These are phyloP conservation scores for Basidioascus undulatus DNA, from an alignment of 768 basidiomycete genomes.

Conservation along the genomic window DNA sequence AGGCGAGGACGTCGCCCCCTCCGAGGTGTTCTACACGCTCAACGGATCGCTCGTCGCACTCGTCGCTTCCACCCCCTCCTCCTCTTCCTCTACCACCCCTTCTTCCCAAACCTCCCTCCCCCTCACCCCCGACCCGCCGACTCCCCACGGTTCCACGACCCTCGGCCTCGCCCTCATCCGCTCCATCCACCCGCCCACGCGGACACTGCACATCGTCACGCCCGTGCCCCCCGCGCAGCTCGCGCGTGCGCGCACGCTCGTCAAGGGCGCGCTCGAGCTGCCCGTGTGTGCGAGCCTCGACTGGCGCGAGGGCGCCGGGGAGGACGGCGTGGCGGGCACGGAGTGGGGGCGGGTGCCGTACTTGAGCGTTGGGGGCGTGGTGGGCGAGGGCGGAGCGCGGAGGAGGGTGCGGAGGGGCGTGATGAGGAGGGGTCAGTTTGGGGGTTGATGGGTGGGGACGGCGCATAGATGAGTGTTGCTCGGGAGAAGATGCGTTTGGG, in stretches of 20 bases:
- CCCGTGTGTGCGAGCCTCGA: slow-evolving; percentile 76
- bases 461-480: too few species aligned
- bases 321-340: slow-evolving; percentile 28
- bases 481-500: too few species aligned
- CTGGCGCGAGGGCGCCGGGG: slow-evolving; percentile 22
- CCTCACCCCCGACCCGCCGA: slow-evolving; percentile 22
- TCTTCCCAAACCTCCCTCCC: neutral
- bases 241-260: slow-evolving; percentile 21
- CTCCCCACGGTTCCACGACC: slow-evolving; percentile 35
- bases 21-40: slow-evolving; percentile 44
- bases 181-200: slow-evolving; percentile 12
- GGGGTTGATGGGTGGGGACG: too few species aligned
- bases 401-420: slow-evolving; percentile 58
- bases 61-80: slow-evolving; percentile 19
- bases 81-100: slow-evolving; percentile 4
- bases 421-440: slow-evolving; percentile 60
- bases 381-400: slow-evolving; percentile 45
- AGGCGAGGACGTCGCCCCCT: slow-evolving; percentile 46
- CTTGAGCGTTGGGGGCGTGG: slow-evolving; percentile 41
- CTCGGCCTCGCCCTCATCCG: slow-evolving; percentile 59
- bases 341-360: slow-evolving; percentile 42
- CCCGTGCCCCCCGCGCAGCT: slow-evolving; percentile 36
- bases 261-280: slow-evolving; percentile 72
- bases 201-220: slow-evolving; percentile 47
- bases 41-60: slow-evolving; percentile 64